Evolutionary conservation across 2,329 filamentous ascomycete species (phyloP).

Genomic region (Cordyceps pruinosa): DNA sequence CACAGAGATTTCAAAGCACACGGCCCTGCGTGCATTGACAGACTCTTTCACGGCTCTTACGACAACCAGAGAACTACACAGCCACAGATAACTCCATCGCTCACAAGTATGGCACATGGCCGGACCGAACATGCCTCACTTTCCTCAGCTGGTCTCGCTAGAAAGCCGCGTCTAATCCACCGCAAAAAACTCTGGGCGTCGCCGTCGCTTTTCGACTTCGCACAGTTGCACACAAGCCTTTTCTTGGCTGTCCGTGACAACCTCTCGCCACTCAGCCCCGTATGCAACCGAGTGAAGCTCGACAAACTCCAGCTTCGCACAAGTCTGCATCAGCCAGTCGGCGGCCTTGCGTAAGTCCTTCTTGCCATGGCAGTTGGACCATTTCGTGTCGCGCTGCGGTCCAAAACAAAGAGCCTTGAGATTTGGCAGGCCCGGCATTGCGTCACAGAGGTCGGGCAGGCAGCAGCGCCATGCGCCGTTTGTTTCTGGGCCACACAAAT

Average conservation of each 20-base stretch:
- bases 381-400: background rate
- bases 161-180: background rate
- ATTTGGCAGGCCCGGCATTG: background rate
- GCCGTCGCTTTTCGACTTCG: background rate
- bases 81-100: too few species aligned
- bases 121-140: too few species aligned
- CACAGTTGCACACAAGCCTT: background rate
- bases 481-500: background rate
- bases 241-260: too few species aligned
- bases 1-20: too few species aligned
- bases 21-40: too few species aligned
- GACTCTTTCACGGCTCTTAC: too few species aligned
- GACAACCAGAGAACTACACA: too few species aligned
- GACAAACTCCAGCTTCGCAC: background rate
- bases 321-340: background rate
- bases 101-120: too few species aligned
- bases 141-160: too few species aligned
- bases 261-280: background rate
- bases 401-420: background rate
- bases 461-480: background rate
- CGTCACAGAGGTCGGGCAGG: background rate
- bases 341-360: background rate
- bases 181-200: background rate
- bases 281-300: background rate
- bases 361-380: background rate